Percentiles rank a stretch among this genome's conserved stretches.
These are phyloP conservation scores for Conoideocrella luteorostrata DNA, from an alignment of 2,329 filamentous ascomycete genomes.

Conservation along the genomic window DNA sequence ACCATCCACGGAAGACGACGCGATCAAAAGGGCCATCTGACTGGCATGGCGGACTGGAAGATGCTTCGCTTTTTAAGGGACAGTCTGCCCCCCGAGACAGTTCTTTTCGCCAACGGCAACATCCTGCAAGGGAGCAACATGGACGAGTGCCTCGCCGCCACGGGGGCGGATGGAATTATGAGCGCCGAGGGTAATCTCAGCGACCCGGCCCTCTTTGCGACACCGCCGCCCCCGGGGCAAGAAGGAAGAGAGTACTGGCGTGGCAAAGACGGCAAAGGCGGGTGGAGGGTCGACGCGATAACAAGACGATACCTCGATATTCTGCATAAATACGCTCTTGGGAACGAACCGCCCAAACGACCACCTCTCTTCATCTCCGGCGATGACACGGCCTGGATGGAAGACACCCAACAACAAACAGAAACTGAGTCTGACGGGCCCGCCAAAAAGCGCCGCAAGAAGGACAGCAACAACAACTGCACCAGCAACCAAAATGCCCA, in stretches of 20 bases:
- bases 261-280: constrained; percentile 69
- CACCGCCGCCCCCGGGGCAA: constrained; percentile 54
- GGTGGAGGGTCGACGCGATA: constrained; percentile 83
- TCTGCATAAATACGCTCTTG: constrained; percentile 70
- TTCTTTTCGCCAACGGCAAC: constrained; percentile 96
- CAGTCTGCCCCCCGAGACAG: constrained; percentile 75
- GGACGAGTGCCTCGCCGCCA: constrained; percentile 68
- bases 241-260: constrained; percentile 83
- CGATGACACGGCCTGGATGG: constrained; percentile 42
- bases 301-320: constrained; percentile 87
- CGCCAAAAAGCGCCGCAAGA: constrained; percentile 46
- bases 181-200: constrained; percentile 92
- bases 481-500: too few relatives aligned
- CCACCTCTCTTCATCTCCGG: constrained; percentile 67
- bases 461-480: constrained; percentile 22
- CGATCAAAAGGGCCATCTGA: constrained; percentile 94
- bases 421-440: constrained; percentile 38
- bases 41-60: constrained; percentile 88
- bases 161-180: constrained; percentile 91
- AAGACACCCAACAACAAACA: constrained; percentile 21
- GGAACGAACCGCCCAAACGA: constrained; percentile 56
- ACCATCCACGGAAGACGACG: constrained; percentile 84
- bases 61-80: constrained; percentile 77
- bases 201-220: constrained; percentile 80
- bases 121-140: constrained; percentile 77